Conservation (phyloP, 129 eudicot genomes). For the Artemisia tridentata region DNA sequence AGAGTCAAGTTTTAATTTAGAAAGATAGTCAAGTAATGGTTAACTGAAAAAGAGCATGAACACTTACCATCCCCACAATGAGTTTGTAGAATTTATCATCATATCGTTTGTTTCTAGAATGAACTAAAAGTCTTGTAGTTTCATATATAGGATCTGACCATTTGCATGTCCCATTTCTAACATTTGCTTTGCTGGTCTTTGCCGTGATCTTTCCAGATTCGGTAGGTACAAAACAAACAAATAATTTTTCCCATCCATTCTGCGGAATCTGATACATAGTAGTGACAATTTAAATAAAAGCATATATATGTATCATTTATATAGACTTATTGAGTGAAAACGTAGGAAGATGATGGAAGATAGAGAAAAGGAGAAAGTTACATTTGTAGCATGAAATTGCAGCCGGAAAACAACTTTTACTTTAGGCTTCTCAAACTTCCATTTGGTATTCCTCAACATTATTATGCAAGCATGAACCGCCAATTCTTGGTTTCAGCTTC, state of each 20-base stretch:
- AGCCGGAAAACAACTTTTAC: constrained; percentile 97
- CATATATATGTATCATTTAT: neutral
- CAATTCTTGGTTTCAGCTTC: constrained; percentile 15
- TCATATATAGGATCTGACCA: constrained; percentile 99
- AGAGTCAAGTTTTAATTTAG: too few relatives aligned
- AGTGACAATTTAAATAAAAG: constrained; percentile 11
- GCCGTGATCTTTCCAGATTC: constrained; percentile 88
- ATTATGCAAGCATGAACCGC: constrained; percentile 37
- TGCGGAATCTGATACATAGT: constrained; percentile 67
- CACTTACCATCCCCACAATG: constrained; percentile 83
- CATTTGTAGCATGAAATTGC: constrained; percentile 97
- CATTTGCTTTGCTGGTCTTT: constrained; percentile 94
- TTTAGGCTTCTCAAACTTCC: constrained; percentile 94
- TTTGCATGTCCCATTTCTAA: constrained; percentile 95
- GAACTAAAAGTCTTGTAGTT: constrained; percentile 90
- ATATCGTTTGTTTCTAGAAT: constrained; percentile 65
- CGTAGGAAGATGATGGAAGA: neutral
- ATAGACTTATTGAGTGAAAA: too few relatives aligned
- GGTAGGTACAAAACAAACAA: constrained; percentile 69
- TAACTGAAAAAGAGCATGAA: neutral
- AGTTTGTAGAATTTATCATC: constrained; percentile 92
- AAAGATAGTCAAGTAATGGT: neutral
- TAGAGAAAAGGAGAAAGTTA: constrained; percentile 20
- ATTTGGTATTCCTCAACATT: constrained; percentile 85
- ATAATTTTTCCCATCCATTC: constrained; percentile 94